Evolutionary conservation across 768 basidiomycete species (phyloP), one percentile per base, ranked within the genome.

Genomic region (Coprinopsis strossmayeri): DNA sequence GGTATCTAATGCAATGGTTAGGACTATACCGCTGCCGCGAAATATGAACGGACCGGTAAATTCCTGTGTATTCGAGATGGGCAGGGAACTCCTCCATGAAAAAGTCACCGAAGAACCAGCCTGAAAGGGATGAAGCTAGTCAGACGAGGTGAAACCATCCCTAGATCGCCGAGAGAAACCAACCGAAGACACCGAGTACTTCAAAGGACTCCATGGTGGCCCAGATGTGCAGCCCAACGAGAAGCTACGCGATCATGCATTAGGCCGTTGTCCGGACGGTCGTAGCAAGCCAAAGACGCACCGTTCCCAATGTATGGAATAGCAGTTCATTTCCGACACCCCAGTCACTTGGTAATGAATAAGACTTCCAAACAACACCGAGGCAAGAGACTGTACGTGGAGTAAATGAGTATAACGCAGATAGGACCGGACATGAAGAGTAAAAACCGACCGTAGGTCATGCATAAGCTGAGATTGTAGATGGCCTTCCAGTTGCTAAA

Each of bases 101-200:
- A 69, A 95, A 95, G 66, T 95, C 91, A 20, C 92, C 93, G 57
- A 96, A 99, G 69, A 97, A 94, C 96, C 96, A 99, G 21, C 96
- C 91, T 92, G 23, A 23, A n/a, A n/a, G n/a, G n/a, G n/a, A n/a
- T n/a, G n/a, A n/a, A n/a, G n/a, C n/a, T n/a, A n/a, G n/a, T n/a
- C n/a, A n/a, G 17, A 38, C 12, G 28, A 23, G 25, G 46, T 42
- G 15, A 42, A 44, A 30, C 44, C 43, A 23, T 26, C 23, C 39
- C 24, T 18, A 30, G 32, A 24, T 37, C 25, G 23, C 15, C 10
- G 20, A 38, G 18, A 18, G 18, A 32, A 5, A 55, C 76, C 43
- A 56, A 90, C 91, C 96, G 59, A 97, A 97, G 24, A 89, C 77
- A 5, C 96, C 95, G 2, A 98, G 77, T 17, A 91, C 96, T 60